Percentiles rank a stretch among this genome's conserved stretches.
phyloP scores from a whole-genome alignment of 1,284 basidiomycete species.

The Abortiporus biennis region DNA sequence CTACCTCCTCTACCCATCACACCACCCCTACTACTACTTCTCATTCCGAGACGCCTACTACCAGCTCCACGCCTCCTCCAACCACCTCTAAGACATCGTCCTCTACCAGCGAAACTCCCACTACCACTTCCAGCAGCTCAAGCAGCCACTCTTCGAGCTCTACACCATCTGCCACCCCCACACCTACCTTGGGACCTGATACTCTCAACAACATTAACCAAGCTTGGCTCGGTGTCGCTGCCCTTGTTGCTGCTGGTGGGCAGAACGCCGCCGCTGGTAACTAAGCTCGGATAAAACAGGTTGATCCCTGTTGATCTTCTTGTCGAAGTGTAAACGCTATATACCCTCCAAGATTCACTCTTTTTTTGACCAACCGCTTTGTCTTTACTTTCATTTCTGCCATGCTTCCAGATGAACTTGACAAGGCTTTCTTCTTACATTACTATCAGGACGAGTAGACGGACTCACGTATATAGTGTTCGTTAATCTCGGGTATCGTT shows the following conservation, averaged over 20 bases:
- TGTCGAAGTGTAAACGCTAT: not conserved
- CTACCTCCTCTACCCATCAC: slow-evolving; percentile 1
- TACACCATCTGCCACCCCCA: slow-evolving; percentile 1
- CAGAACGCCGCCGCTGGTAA: not conserved
- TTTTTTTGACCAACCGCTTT: not conserved
- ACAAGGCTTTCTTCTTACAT: no score
- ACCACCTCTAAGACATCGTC: no score
- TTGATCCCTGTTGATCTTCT: not conserved
- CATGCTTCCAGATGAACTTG: not conserved
- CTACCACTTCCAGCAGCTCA: not conserved
- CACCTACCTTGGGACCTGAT: slow-evolving; percentile 3
- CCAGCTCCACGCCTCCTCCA: not conserved
- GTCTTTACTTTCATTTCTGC: not conserved
- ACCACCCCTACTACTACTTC: not conserved
- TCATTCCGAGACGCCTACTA: not conserved
- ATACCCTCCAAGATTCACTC: not conserved
- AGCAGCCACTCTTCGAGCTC: not conserved
- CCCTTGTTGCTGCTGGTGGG: slow-evolving; percentile 7
- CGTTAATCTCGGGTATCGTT: no score
- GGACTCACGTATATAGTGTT: no score
- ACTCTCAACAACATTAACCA: slow-evolving; percentile 4
- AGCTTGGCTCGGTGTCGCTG: slow-evolving; percentile 7
- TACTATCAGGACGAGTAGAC: no score
- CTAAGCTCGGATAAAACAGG: not conserved
- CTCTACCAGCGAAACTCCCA: not conserved